Percentiles rank a stretch among this genome's conserved stretches.
phyloP scores from a whole-genome alignment of 2,329 filamentous ascomycete genomes.

The Fusarium begoniae region DNA sequence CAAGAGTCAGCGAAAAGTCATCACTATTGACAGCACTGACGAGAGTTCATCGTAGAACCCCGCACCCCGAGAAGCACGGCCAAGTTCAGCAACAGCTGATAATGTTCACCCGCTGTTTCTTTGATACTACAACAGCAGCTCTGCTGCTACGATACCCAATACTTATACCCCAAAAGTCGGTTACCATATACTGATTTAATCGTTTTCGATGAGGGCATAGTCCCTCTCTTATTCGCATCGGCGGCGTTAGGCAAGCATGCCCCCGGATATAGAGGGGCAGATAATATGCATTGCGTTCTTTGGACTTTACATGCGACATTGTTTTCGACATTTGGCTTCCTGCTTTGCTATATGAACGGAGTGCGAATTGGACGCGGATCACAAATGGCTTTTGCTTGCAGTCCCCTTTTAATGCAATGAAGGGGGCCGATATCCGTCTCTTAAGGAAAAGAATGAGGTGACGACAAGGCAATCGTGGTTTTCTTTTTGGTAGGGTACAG shows the following conservation, averaged over 20 bases:
- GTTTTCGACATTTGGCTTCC: slow-evolving; percentile 6
- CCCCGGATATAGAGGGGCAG: slow-evolving; percentile 3
- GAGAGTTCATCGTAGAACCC: slow-evolving; percentile 29
- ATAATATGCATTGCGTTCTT: slow-evolving; percentile 16
- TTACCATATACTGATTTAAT: slow-evolving; percentile 6
- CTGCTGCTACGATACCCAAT: slow-evolving; percentile 38
- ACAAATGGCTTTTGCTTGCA: not conserved
- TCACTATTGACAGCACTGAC: slow-evolving; percentile 32
- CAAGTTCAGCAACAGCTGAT: slow-evolving; percentile 1
- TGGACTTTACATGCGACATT: not conserved
- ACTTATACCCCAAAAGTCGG: slow-evolving; percentile 7
- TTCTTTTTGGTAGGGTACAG: not conserved
- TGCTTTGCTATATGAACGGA: not conserved
- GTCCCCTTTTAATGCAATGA: not conserved
- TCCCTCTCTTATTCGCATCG: slow-evolving; percentile 24
- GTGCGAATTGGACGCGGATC: not conserved
- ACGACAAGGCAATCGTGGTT: not conserved
- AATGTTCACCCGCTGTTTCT: not conserved
- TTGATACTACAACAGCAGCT: slow-evolving; percentile 22
- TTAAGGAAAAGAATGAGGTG: not conserved
- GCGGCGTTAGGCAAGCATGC: slow-evolving; percentile 31
- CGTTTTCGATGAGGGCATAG: slow-evolving; percentile 8
- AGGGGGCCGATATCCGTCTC: not conserved
- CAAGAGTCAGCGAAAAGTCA: slow-evolving; percentile 12
- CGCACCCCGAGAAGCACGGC: not conserved